These are phyloP conservation scores for Colletotrichum lindemuthianum DNA, from an alignment of 2,329 filamentous ascomycete genomes.

Conservation along the genomic window DNA sequence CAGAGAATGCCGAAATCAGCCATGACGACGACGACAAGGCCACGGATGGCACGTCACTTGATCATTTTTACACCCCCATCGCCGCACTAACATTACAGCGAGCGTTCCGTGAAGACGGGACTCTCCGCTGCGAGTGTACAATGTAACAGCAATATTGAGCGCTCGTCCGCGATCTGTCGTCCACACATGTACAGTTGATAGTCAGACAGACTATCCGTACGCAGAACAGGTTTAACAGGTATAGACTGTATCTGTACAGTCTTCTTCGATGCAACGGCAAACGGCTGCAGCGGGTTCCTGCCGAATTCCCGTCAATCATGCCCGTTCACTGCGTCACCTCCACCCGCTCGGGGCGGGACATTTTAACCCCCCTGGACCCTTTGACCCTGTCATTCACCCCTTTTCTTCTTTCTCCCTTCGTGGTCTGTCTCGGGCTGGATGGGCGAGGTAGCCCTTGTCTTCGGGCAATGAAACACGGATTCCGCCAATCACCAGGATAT, in stretches of 20 bases:
- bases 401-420: constrained; percentile 15
- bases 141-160: constrained; percentile 12
- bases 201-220: no score
- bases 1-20: no score
- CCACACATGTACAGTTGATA: no score
- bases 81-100: constrained; percentile 8
- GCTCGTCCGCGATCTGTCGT: constrained; percentile 7
- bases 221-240: no score
- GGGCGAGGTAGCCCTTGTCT: constrained; percentile 17
- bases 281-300: constrained; percentile 22
- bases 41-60: no score
- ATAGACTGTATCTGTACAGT: no score
- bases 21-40: no score
- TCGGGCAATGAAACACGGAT: constrained; percentile 25
- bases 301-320: constrained; percentile 33
- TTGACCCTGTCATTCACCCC: constrained; percentile 16
- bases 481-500: constrained; percentile 31
- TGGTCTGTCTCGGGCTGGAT: constrained; percentile 25
- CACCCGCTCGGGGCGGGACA: constrained; percentile 25
- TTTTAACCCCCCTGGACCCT: constrained; percentile 1
- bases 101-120: neutral
- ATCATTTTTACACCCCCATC: neutral
- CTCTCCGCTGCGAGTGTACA: neutral
- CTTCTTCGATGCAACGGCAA: neutral
- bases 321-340: constrained; percentile 17